Evolutionary conservation across 78 protist species (phyloP).

Genomic region (Chrysochromulina parva): DNA sequence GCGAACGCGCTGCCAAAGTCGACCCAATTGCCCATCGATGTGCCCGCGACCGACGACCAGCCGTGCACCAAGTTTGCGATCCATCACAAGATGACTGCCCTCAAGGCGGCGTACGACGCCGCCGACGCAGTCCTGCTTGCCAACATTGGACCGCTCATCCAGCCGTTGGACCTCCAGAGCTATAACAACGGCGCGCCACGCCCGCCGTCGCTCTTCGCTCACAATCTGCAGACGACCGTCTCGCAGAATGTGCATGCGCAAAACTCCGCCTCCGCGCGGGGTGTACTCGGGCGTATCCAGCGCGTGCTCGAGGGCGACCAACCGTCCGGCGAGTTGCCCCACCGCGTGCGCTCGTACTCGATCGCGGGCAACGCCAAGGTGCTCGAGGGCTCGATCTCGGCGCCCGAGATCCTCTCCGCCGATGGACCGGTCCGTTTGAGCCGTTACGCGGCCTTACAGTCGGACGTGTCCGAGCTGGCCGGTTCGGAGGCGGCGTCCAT

Average conservation of each 20-base stretch:
- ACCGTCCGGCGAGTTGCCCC: no score
- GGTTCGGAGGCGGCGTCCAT: background rate
- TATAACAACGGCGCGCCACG: background rate
- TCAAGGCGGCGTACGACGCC: background rate
- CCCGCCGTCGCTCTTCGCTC: background rate
- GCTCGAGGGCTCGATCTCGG: background rate
- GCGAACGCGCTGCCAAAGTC: background rate
- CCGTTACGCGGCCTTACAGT: background rate
- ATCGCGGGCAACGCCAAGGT: background rate
- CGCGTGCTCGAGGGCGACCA: background rate
- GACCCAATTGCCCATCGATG: background rate
- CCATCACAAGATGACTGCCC: background rate
- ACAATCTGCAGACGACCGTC: background rate
- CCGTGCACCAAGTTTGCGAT: conserved; percentile 18
- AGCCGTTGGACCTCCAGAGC: background rate
- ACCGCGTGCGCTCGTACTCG: no score
- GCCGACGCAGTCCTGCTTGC: background rate
- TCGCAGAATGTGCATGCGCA: background rate
- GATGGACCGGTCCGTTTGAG: background rate
- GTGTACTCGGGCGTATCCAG: background rate
- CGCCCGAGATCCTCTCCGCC: background rate
- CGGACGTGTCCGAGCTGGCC: background rate
- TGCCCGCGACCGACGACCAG: background rate
- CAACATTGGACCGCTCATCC: background rate
- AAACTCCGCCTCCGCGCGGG: background rate